phyloP scores from a whole-genome alignment of 257 asterid genomes.

The Solanum lycopersicoides region DNA sequence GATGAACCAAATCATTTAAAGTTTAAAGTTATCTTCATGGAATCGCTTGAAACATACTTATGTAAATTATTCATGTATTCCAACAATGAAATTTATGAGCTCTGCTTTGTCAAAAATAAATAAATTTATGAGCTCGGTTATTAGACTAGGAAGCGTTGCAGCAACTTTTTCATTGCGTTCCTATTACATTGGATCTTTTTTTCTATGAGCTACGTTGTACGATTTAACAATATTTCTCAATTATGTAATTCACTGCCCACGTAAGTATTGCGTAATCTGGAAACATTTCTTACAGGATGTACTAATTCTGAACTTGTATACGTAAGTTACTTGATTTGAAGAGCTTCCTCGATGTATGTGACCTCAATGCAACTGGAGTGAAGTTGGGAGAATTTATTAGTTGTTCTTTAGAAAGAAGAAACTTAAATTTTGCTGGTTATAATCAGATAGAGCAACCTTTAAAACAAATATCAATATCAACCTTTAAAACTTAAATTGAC shows the following conservation, averaged over 20 bases:
- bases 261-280: neutral
- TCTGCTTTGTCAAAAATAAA: neutral
- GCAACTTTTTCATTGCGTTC: neutral
- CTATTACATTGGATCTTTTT: neutral
- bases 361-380: neutral
- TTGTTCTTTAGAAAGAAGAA: neutral
- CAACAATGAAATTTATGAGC: neutral
- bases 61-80: neutral
- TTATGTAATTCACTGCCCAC: neutral
- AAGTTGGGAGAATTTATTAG: neutral
- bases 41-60: neutral
- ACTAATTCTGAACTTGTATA: neutral
- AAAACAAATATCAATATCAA: neutral
- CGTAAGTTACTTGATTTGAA: neutral
- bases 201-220: neutral
- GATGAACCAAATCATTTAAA: neutral
- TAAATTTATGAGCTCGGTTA: neutral
- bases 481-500: neutral
- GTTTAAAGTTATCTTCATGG: neutral
- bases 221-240: neutral
- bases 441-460: neutral
- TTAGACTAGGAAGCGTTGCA: neutral
- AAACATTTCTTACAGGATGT: neutral
- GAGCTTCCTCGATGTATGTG: neutral
- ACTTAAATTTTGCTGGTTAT: neutral